Base-by-base conservation (phyloP, 176 grass and related monocot species). In the Carex cristatella region DNA sequence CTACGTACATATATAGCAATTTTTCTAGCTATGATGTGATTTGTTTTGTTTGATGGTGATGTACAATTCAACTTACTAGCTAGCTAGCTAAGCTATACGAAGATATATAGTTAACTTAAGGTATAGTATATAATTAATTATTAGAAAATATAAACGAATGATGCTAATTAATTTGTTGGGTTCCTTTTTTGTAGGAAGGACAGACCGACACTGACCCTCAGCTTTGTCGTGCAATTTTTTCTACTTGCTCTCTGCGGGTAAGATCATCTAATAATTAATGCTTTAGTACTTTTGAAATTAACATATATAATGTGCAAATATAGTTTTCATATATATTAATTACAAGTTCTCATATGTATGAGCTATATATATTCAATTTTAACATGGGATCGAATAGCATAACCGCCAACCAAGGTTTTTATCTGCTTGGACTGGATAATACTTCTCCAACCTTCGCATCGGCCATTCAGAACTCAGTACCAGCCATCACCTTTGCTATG, bases 401-500 rank as follows among this genome's bases (percentile, higher is more conserved):
- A 73, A 99, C 96, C 0, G 91, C 93, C 10, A 99, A 99, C 90
- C 96, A 99, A 31, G 96, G 96, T 0, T 99, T 99, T 89, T 99
- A 99, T 89, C 91, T 99, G 0, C 88, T 99, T 1, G 96, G 96
- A 10, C 84, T 99, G 1, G 96, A 99, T 74, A 91, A 99, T 87
- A 99, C 96, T 1, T 95, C 96, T 0, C 96, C 96, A 0, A 99
- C 96, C 4, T 99, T 99, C 77, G 96, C 96, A 58, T 99, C 96
- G 3, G 96, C 96, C 4, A 99, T 99, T 82, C 96, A 99, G 79
- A 99, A 99, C 90, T 99, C 96, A 1, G 93, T 99, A 7, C 96
- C 96, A 1, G 96, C 96, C 65, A 91, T 99, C 93, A 99, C 96
- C 87, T 99, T 99, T 89, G 87, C 88, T 84, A 95, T 99, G 96